Conservation (phyloP, 495 filamentous ascomycete genomes). For the Zalerion maritima region DNA sequence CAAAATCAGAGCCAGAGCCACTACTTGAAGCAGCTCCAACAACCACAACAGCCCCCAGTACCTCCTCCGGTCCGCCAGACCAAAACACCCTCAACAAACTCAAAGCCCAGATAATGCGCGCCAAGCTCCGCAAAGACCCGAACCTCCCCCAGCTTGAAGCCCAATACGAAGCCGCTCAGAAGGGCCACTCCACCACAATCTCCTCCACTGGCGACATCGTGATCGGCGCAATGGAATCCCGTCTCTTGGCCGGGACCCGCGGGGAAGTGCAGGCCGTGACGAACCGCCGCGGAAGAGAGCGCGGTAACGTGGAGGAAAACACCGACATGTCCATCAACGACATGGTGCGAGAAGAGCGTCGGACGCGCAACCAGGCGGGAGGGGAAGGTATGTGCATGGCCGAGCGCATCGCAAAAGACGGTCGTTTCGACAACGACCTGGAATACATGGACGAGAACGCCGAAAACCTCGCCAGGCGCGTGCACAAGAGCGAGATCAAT, state of each 20-base stretch:
- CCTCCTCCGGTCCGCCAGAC: too few relatives aligned
- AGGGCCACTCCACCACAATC: conserved; percentile 38
- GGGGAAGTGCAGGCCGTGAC: conserved; percentile 63
- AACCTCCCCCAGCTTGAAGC: conserved; percentile 67
- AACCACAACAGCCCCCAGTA: conserved; percentile 29
- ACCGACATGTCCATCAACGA: conserved; percentile 93
- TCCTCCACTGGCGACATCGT: conserved; percentile 43
- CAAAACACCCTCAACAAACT: conserved; percentile 74
- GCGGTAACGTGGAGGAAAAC: conserved; percentile 71
- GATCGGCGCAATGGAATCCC: conserved; percentile 74
- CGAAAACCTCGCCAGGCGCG: conserved; percentile 71
- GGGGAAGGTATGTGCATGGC: conserved; percentile 73
- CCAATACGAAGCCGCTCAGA: conserved; percentile 63
- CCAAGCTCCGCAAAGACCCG: conserved; percentile 61
- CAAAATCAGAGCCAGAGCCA: conserved; percentile 17
- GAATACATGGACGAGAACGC: conserved; percentile 98
- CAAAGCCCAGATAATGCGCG: conserved; percentile 87
- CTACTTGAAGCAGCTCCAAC: conserved; percentile 21
- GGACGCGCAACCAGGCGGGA: conserved; percentile 62
- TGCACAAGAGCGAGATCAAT: conserved; percentile 76
- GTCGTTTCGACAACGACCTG: conserved; percentile 80
- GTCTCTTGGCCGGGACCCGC: conserved; percentile 64
- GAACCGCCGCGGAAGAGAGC: conserved; percentile 63
- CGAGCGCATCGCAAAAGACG: conserved; percentile 84
- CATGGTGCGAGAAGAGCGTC: conserved; percentile 85